A percentile compares a stretch with the other conserved stretches of the same genome.
phyloP scores from a whole-genome alignment of 164 flowering plant species.

The Warburgia ugandensis region DNA sequence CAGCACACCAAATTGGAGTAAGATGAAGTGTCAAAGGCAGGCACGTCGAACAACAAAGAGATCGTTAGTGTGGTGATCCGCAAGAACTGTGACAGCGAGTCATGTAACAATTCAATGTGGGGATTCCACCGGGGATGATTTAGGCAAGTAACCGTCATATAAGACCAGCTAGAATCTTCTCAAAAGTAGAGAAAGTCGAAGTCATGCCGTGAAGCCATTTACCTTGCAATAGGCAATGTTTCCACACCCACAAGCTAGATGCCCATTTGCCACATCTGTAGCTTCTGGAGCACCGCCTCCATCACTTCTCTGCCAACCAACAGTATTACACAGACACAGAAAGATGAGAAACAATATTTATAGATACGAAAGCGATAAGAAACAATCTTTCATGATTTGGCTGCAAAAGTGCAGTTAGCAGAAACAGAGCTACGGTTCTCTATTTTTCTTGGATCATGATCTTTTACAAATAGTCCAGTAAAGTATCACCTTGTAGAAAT shows the following conservation, averaged over 20 bases:
- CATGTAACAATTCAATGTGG: not conserved
- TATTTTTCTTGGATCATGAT: not conserved
- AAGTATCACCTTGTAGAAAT: slow-evolving; percentile 62
- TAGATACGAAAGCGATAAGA: not conserved
- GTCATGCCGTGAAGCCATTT: not conserved
- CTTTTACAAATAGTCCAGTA: not conserved
- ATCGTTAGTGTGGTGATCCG: not conserved
- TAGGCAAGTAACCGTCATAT: not conserved
- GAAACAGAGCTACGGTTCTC: not conserved
- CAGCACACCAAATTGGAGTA: too few relatives aligned
- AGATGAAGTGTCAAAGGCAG: too few relatives aligned
- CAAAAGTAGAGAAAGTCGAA: not conserved
- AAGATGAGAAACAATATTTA: not conserved
- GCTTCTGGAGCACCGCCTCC: slow-evolving; percentile 83
- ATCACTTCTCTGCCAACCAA: slow-evolving; percentile 69
- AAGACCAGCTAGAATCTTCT: not conserved
- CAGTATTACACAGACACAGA: not conserved
- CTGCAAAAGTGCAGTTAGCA: not conserved
- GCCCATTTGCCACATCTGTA: slow-evolving; percentile 70
- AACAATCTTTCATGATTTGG: not conserved
- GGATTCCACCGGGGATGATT: not conserved
- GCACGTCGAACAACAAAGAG: too few relatives aligned
- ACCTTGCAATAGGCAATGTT: slow-evolving; percentile 76
- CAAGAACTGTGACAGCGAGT: not conserved
- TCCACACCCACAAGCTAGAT: slow-evolving; percentile 67